phyloP scores from a whole-genome alignment of 2,329 filamentous ascomycete species.

The Curvularia eragrostidis region DNA sequence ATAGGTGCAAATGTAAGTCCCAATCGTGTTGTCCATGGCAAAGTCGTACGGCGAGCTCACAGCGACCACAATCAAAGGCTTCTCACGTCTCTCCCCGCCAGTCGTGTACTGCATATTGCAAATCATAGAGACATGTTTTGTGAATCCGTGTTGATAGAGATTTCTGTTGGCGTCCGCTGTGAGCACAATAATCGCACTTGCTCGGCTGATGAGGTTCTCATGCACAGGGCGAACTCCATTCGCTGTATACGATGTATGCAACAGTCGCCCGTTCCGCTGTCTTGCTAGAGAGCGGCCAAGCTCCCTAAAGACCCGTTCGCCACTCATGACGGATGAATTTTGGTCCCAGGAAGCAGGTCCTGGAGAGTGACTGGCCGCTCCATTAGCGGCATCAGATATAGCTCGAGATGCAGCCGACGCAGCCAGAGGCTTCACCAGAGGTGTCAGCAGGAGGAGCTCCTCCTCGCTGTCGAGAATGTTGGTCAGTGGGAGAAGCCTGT shows the following conservation, averaged over 20 bases:
- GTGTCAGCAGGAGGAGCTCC: constrained; percentile 87
- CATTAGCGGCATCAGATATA: constrained; percentile 64
- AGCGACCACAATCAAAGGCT: constrained; percentile 87
- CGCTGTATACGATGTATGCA: constrained; percentile 94
- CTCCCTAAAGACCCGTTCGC: constrained; percentile 90
- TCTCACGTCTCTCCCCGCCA: constrained; percentile 74
- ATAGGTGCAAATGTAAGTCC: constrained; percentile 93
- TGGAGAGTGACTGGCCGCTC: constrained; percentile 59
- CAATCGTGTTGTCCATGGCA: constrained; percentile 87
- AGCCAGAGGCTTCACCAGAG: constrained; percentile 88
- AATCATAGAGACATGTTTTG: constrained; percentile 95
- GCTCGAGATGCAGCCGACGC: constrained; percentile 83
- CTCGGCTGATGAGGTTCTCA: constrained; percentile 88
- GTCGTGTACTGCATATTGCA: constrained; percentile 79
- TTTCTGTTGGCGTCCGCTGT: constrained; percentile 95
- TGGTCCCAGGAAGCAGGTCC: constrained; percentile 65
- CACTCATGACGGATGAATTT: constrained; percentile 77
- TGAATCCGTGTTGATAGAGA: constrained; percentile 91
- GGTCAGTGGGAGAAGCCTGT: constrained; percentile 81
- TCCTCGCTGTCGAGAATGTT: constrained; percentile 83
- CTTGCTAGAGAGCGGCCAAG: constrained; percentile 86
- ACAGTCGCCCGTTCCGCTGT: constrained; percentile 81
- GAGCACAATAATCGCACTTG: constrained; percentile 85
- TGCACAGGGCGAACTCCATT: constrained; percentile 92
- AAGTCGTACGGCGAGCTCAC: constrained; percentile 98